A percentile compares a stretch with the other conserved stretches of the same genome.
Conservation (phyloP, 331 rosid genomes). For the Acacia concinna region DNA sequence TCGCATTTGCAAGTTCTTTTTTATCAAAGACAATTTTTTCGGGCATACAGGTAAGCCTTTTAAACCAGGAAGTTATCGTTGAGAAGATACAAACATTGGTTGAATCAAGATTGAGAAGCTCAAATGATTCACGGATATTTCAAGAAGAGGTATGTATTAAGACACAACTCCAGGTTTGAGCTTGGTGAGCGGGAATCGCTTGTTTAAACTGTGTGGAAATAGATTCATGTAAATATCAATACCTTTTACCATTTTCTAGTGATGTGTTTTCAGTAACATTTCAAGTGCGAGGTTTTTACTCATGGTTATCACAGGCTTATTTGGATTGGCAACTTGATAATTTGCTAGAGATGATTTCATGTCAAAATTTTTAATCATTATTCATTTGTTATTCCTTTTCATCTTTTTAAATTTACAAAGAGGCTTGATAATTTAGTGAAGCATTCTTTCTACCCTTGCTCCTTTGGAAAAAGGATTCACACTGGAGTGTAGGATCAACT, state of each 20-base stretch:
- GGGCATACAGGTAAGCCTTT: conserved; percentile 72
- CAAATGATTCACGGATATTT: conserved; percentile 66
- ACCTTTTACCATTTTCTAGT: neutral
- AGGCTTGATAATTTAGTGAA: neutral
- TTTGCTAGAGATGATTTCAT: neutral
- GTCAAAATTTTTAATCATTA: neutral
- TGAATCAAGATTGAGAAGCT: conserved; percentile 81
- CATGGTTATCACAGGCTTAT: neutral
- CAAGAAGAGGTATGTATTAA: conserved; percentile 69
- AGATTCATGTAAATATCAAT: neutral
- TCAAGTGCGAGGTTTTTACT: neutral
- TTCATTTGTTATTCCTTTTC: neutral
- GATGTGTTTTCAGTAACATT: neutral
- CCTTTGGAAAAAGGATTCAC: neutral
- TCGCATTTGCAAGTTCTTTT: conserved; percentile 9
- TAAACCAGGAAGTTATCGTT: conserved; percentile 84
- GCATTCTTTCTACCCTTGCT: neutral
- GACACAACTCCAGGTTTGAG: conserved; percentile 2
- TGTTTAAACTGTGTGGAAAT: neutral
- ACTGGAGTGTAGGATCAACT: neutral
- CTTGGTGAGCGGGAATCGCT: neutral
- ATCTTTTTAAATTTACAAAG: neutral
- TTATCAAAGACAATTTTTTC: neutral
- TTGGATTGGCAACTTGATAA: neutral
- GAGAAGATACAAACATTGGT: conserved; percentile 82